phyloP scores from a whole-genome alignment of 805 yeast genomes.

The Yarrowia bubula region DNA sequence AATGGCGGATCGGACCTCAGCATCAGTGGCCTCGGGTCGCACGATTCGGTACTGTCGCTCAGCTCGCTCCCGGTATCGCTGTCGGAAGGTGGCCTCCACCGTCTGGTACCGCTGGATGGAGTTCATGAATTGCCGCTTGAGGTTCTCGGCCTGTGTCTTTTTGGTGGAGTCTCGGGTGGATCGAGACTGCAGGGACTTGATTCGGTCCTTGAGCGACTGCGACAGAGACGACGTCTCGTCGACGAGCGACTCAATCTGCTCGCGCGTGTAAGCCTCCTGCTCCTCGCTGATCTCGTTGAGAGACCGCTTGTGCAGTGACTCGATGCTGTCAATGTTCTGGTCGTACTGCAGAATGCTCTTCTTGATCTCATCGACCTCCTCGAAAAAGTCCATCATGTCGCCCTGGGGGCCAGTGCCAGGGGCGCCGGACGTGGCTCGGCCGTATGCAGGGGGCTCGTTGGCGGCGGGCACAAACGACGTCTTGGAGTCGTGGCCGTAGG shows the following conservation, averaged over 20 bases:
- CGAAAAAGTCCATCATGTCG: conserved; percentile 66
- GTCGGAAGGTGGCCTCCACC: conserved; percentile 82
- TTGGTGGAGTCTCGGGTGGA: conserved; percentile 63
- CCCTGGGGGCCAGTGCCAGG: conserved; percentile 33
- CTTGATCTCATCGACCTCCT: conserved; percentile 65
- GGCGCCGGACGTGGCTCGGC: background rate
- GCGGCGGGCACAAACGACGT: conserved; percentile 11
- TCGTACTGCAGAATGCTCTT: conserved; percentile 68
- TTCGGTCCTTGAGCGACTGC: conserved; percentile 66
- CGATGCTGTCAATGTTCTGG: conserved; percentile 64
- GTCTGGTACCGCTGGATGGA: conserved; percentile 83
- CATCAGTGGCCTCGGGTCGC: conserved; percentile 54
- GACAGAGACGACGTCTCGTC: conserved; percentile 80
- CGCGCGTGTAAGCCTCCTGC: conserved; percentile 59
- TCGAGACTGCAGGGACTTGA: conserved; percentile 68
- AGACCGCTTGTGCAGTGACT: conserved; percentile 65
- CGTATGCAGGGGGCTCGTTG: conserved; percentile 22
- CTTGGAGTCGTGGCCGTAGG: conserved; percentile 12
- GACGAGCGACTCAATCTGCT: conserved; percentile 72
- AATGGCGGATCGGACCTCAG: conserved; percentile 79
- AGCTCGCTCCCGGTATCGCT: conserved; percentile 80
- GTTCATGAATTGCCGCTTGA: conserved; percentile 79
- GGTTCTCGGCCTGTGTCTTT: conserved; percentile 85
- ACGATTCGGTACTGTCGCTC: conserved; percentile 87
- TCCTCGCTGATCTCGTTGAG: conserved; percentile 72